Evolutionary conservation across 768 basidiomycete genomes (phyloP), one percentile per base, ranked within the genome.

Genomic region (Polyporus arcularius): DNA sequence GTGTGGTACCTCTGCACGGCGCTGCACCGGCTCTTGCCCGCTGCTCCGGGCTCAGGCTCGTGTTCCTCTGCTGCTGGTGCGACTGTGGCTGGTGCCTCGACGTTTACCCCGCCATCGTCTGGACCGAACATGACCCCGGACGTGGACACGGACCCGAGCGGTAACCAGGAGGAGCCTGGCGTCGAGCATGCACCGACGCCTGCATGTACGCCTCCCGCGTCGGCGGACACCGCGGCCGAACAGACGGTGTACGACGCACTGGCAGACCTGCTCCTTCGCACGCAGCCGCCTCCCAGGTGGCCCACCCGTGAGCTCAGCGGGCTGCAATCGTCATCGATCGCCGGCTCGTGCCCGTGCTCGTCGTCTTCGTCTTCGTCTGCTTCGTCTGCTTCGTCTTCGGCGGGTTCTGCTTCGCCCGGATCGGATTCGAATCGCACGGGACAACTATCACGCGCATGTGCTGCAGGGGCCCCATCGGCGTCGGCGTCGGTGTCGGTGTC

Each of bases 1-100:
- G 50, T 80, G 11, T 85, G 83, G 83, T 85, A 82, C 70, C 71
- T 84, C 32, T 84, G 82, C 66, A 74, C 73, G 41, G 61, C 78
- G 48, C 69, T 84, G 32, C 79, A 81, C 53, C 62, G 73, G 55
- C 60, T 79, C 39, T 73, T 76, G 65, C 63, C 53, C 57, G 52
- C 56, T 41, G 28, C 21, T 0, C n/a, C 40, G 14, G 50, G 31
- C 31, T 18, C 21, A 15, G 41, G 42, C 30, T 46, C 31, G 8
- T 50, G 14, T 4, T 31, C 14, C 6, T 21, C 32, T 3, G 18
- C 43, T 31, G 26, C 40, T 51, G 41, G 45, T 45, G 50, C 7
- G 45, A 38, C 46, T 48, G 28, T 18, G 18, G 2, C n/a, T 39
- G 45, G 45, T 45, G 21, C 42, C 50, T 15, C 16, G 28, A 21